A percentile compares a stretch with the other conserved stretches of the same genome.
Conservation (phyloP, 2,329 filamentous ascomycete genomes). For the Pseudophaeomoniella oleicola region DNA sequence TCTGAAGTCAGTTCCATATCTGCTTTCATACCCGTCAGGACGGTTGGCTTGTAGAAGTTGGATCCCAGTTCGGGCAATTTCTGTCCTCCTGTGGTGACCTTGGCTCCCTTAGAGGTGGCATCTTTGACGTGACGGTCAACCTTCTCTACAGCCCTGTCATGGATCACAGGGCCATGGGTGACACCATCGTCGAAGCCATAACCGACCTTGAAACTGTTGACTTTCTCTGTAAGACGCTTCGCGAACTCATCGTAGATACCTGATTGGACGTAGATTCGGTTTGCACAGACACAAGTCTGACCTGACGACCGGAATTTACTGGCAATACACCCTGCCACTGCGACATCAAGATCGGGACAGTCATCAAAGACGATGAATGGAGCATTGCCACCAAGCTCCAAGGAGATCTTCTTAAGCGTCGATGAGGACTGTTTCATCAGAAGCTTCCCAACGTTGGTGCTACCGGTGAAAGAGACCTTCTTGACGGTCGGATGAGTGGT, state of each 20-base stretch:
- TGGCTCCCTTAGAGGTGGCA: constrained; percentile 62
- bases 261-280: constrained; percentile 37
- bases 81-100: constrained; percentile 61
- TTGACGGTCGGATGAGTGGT: constrained; percentile 64
- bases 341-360: constrained; percentile 64
- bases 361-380: constrained; percentile 97
- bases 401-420: constrained; percentile 73
- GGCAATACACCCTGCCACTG: constrained; percentile 67
- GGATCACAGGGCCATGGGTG: constrained; percentile 44
- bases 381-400: constrained; percentile 88
- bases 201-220: constrained; percentile 34
- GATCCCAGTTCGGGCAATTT: constrained; percentile 57
- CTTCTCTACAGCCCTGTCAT: constrained; percentile 67
- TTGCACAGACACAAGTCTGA: constrained; percentile 85
- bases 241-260: constrained; percentile 40
- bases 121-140: constrained; percentile 69
- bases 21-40: constrained; percentile 70
- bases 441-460: constrained; percentile 50
- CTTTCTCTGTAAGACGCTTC: constrained; percentile 36
- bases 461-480: constrained; percentile 89
- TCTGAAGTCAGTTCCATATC: constrained; percentile 76
- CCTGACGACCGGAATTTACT: constrained; percentile 91
- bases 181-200: constrained; percentile 29
- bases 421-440: constrained; percentile 81
- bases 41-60: constrained; percentile 84